Evolutionary conservation across 2,329 filamentous ascomycete species (phyloP).

Genomic region (Hansfordia pulvinata): DNA sequence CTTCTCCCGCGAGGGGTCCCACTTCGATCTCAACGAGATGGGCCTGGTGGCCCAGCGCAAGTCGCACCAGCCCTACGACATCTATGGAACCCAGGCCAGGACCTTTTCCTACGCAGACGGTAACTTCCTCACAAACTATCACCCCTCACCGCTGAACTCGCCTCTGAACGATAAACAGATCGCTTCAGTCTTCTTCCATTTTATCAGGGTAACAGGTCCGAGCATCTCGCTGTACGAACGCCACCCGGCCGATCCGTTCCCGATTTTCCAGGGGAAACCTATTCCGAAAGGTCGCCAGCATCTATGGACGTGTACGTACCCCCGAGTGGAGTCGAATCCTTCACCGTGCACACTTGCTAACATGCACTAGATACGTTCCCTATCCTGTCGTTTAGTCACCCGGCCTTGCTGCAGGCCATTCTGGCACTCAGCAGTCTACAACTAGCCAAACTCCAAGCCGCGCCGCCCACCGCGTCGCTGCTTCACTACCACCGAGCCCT

Average conservation of each 20-base stretch:
- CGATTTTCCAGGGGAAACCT: conserved; percentile 46
- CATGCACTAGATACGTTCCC: conserved; percentile 57
- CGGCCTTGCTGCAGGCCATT: conserved; percentile 82
- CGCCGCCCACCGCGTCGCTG: conserved; percentile 64
- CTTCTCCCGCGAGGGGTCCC: conserved; percentile 21
- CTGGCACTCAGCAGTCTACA: conserved; percentile 78
- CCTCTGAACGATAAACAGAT: conserved; percentile 72
- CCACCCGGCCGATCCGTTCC: conserved; percentile 58
- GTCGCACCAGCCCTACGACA: conserved; percentile 21
- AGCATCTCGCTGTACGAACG: conserved; percentile 81
- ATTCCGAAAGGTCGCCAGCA: conserved; percentile 51
- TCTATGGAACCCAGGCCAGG: conserved; percentile 30
- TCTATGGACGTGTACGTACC: too few relatives aligned
- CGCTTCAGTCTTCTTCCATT: conserved; percentile 78
- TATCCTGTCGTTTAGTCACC: conserved; percentile 68
- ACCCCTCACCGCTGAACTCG: conserved; percentile 48
- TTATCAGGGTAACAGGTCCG: conserved; percentile 77
- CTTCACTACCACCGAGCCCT: conserved; percentile 87
- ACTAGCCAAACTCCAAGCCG: conserved; percentile 67
- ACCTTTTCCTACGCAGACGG: conserved; percentile 35
- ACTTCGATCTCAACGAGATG: conserved; percentile 23
- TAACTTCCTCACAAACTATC: conserved; percentile 48
- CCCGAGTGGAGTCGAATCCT: too few relatives aligned
- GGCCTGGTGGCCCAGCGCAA: conserved; percentile 22
- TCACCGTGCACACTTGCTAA: conserved; percentile 29